Evolutionary conservation across 495 filamentous ascomycete species (phyloP), one percentile per base, ranked within the genome.

Genomic region (Tuber magnatum): DNA sequence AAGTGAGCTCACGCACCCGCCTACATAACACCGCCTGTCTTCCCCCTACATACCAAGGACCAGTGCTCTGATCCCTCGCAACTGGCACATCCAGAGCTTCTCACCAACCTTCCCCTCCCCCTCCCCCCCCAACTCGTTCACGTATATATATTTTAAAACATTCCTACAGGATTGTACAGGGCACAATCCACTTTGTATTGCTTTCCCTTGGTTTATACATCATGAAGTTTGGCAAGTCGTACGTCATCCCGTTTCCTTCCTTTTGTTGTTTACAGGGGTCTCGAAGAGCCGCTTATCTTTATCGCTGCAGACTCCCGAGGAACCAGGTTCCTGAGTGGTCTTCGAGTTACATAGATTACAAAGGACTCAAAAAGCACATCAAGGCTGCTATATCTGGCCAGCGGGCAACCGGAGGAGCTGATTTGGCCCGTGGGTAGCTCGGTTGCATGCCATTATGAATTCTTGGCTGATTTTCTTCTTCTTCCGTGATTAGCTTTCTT

Each of bases 261-360:
- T 61, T n/a, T 32, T 61, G 28, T 71, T 41, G 56, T 35, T n/a
- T 78, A 22, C 77, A 71, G 48, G 77, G 77, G 73, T 78, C 71
- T 65, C 41, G 28, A 32, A 28, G 38, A 43, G 74, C 44, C 38
- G 43, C 76, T 79, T 65, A 79, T 44, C 73, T 32, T 40, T 46
- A 20, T 69, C 61, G 75, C 40, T 82, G 80, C 82, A 93, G 91
- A 85, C 88, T 99, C 71, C 87, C 93, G 20, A 91, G 94, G 61
- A 97, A 97, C 83, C 94, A 97, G 82, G 95, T 98, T 74, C 95
- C 95, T 18, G 95, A 99, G 85, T 99, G 94, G 94, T 92, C 94
- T 74, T 85, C 90, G 46, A 90, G 88, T 28, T 99, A 99, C 81
- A 97, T 99, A 85, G 91, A 97, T 83, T 99, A 99, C 87, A 98